Evolutionary conservation across 345 rosid genomes (phyloP).

Genomic region (Limnanthes douglasii): DNA sequence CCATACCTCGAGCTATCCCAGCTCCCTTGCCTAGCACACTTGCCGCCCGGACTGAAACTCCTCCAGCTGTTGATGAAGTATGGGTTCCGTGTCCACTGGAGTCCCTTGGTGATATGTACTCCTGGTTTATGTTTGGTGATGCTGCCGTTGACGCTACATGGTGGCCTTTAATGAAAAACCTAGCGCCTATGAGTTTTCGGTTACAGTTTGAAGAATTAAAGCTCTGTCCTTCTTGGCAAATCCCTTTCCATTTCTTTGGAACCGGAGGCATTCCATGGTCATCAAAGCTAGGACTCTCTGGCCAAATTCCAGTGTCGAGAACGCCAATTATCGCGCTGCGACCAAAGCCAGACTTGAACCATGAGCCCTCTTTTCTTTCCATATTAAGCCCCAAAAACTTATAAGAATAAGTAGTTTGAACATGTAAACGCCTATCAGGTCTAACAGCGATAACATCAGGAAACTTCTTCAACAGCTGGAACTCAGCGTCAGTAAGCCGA

Average conservation of each 20-base stretch:
- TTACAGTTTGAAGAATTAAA: slow-evolving; percentile 52
- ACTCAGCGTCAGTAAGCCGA: slow-evolving; percentile 45
- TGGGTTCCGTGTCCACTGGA: slow-evolving; percentile 88
- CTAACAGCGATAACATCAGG: slow-evolving; percentile 60
- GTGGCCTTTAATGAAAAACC: slow-evolving; percentile 75
- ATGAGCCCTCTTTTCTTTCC: slow-evolving; percentile 22
- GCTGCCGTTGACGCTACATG: slow-evolving; percentile 29
- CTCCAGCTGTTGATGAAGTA: slow-evolving; percentile 82
- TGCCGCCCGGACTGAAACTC: slow-evolving; percentile 50
- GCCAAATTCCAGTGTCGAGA: slow-evolving; percentile 88
- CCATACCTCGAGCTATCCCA: slow-evolving; percentile 82
- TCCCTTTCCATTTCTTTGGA: slow-evolving; percentile 71
- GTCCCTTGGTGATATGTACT: slow-evolving; percentile 65
- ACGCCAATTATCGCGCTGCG: slow-evolving; percentile 55
- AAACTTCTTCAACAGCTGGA: slow-evolving; percentile 20
- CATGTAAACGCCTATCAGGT: slow-evolving; percentile 46
- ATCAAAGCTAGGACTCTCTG: slow-evolving; percentile 77
- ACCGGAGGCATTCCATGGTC: slow-evolving; percentile 52
- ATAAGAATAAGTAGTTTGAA: slow-evolving; percentile 83
- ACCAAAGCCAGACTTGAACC: slow-evolving; percentile 51
- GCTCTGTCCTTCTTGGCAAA: slow-evolving; percentile 61
- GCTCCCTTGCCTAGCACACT: slow-evolving; percentile 60
- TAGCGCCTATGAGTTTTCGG: slow-evolving; percentile 71
- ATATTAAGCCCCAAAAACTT: slow-evolving; percentile 61
- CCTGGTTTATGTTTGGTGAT: slow-evolving; percentile 23